phyloP scores from a whole-genome alignment of 176 grass and related monocot genomes.

The Avena eriantha region DNA sequence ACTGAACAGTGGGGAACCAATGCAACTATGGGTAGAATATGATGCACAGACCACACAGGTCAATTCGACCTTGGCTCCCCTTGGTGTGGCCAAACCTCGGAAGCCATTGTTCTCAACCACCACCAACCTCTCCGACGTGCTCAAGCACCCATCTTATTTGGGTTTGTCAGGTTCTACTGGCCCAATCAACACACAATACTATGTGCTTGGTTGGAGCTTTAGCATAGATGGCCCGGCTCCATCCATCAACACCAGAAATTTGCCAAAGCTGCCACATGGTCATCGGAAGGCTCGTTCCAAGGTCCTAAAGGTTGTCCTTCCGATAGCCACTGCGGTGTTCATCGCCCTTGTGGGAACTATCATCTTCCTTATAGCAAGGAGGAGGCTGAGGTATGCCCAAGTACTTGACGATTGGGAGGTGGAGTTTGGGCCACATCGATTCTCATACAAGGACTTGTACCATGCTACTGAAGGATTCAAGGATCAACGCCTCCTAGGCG shows the following conservation, averaged over 20 bases:
- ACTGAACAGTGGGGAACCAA: not conserved
- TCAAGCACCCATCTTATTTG: not conserved
- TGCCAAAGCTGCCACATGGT: not conserved
- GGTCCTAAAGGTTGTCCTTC: not conserved
- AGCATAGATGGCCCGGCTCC: not conserved
- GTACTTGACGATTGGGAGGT: slow-evolving; percentile 39
- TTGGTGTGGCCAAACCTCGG: not conserved
- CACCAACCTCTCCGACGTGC: slow-evolving; percentile 18
- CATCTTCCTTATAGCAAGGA: not conserved
- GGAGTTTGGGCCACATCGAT: slow-evolving; percentile 33
- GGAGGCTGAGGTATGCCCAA: not conserved
- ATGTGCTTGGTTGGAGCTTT: slow-evolving; percentile 44
- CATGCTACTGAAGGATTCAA: not conserved
- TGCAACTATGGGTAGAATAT: slow-evolving; percentile 34
- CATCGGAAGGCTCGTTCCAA: not conserved
- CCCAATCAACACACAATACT: not conserved
- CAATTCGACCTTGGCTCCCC: not conserved
- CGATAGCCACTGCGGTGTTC: not conserved
- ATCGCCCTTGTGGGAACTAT: not conserved
- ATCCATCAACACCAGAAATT: not conserved
- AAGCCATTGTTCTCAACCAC: not conserved
- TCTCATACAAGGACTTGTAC: not conserved
- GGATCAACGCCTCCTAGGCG: not conserved
- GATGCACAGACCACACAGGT: not conserved
- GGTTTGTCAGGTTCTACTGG: slow-evolving; percentile 10